Percentiles rank a stretch among this genome's conserved stretches.
Evolutionary conservation across 2,329 filamentous ascomycete genomes (phyloP).

Genomic region (Meredithiella fracta): DNA sequence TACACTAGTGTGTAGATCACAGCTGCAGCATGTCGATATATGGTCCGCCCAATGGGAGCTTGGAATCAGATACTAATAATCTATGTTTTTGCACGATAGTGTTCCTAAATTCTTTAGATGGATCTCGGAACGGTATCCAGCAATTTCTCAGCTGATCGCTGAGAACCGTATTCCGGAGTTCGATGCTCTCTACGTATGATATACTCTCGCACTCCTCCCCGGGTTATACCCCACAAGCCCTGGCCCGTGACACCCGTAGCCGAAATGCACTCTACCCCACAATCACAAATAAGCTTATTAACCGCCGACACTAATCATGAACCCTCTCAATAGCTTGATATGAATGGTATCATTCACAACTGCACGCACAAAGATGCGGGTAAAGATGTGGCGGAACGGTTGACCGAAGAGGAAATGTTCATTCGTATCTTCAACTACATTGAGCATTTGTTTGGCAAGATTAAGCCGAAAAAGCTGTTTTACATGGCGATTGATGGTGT

Average conservation of each 20-base stretch:
- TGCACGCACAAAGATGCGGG: slow-evolving; percentile 80
- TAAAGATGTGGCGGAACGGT: slow-evolving; percentile 63
- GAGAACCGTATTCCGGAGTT: slow-evolving; percentile 99
- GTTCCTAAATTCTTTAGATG: slow-evolving; percentile 91
- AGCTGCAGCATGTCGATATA: background rate
- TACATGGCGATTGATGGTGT: slow-evolving; percentile 99
- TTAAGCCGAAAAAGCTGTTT: slow-evolving; percentile 95
- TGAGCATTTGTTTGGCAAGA: slow-evolving; percentile 95
- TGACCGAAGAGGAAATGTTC: slow-evolving; percentile 98
- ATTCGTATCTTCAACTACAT: slow-evolving; percentile 99
- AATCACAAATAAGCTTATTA: too few species aligned
- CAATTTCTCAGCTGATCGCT: slow-evolving; percentile 94
- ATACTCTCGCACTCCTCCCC: slow-evolving; percentile 10
- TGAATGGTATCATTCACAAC: slow-evolving; percentile 99
- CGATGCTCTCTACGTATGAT: slow-evolving; percentile 72
- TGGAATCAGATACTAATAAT: too few species aligned
- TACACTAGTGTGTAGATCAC: background rate
- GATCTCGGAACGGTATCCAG: slow-evolving; percentile 97
- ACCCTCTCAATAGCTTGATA: slow-evolving; percentile 47
- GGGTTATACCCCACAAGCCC: slow-evolving; percentile 10
- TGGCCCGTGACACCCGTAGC: background rate
- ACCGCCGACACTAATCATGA: background rate
- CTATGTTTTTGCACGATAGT: slow-evolving; percentile 23
- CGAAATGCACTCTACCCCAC: slow-evolving; percentile 1
- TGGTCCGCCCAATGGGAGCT: too few species aligned